phyloP scores from a whole-genome alignment of 305 asterid species.

The Fraxinus baroniana region DNA sequence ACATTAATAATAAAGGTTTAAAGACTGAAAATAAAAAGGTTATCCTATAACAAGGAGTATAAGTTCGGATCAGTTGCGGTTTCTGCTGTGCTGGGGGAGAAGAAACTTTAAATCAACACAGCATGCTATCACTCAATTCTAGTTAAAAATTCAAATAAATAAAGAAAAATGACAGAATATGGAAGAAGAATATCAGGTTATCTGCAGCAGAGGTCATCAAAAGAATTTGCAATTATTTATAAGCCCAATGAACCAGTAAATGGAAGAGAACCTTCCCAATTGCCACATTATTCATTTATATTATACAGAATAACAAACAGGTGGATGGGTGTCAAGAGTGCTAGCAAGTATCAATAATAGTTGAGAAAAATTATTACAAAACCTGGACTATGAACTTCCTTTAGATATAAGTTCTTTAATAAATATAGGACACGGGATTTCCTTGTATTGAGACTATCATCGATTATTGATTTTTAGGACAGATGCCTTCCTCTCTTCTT shows the following conservation, averaged over 20 bases:
- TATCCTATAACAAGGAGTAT: not conserved
- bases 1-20: not conserved
- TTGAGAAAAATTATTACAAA: not conserved
- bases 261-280: not conserved
- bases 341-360: not conserved
- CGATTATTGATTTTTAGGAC: not conserved
- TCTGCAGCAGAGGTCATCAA: not conserved
- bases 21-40: not conserved
- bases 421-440: not conserved
- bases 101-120: not conserved
- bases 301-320: not conserved
- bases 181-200: not conserved
- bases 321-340: not conserved
- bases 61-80: not conserved
- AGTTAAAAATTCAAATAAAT: not conserved
- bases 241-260: not conserved
- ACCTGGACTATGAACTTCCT: not conserved
- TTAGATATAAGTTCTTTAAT: not conserved
- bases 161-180: not conserved
- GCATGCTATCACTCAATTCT: not conserved
- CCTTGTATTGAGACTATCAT: not conserved
- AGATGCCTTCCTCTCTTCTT: not conserved
- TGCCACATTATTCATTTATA: not conserved
- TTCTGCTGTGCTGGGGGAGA: not conserved
- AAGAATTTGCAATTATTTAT: not conserved